Evolutionary conservation across 1,284 basidiomycete species (phyloP), one percentile per base, ranked within the genome.

Genomic region (Cerrena zonata): DNA sequence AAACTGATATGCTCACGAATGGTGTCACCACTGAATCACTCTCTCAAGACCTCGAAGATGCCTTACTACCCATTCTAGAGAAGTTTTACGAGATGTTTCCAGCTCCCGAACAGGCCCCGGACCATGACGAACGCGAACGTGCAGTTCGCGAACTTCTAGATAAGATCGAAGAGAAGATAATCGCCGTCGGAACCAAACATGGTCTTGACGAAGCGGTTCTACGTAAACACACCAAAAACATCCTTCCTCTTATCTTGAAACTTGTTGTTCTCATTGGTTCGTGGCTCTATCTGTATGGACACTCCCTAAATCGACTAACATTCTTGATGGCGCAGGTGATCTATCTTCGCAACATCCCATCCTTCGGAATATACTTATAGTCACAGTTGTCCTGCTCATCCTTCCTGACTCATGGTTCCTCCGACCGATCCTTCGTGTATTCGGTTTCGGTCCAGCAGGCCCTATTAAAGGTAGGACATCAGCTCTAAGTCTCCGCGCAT

Each of bases 361-460:
- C 1, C 51, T 65, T 1, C 24, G 58, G 18, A 52, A 54, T 13
- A 34, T 40, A 2, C 25, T 65, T 18, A 22, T 60, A 2, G 26
- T 63, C 40, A 7, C 50, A 13, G 56, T 25, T 3, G 36, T 49
- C 2, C 25, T 45, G 2, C 3, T 58, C 39, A 5, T 62, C 26
- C 52, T 63, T 15, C 61, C 58, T 1, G 64, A 61, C 36, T n/a
- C 12, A 2, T 60, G 53, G 53, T 5, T 66, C 22, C 45, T 61
- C 22, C 61, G 60, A 25, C 60, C 53, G 3, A 4, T 66, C 7
- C 51, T 65, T 1, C 36, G 53, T 3, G 3, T 60, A 5, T 52
- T 65, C 34, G 65, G 65, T 3, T 65, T 64, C 45, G 63, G 61
- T 3, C 60, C 60, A 5, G 42, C 15, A 5, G 64, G 64, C 7